phyloP scores from a whole-genome alignment of 176 grass and related monocot genomes.

The Puya raimondii region DNA sequence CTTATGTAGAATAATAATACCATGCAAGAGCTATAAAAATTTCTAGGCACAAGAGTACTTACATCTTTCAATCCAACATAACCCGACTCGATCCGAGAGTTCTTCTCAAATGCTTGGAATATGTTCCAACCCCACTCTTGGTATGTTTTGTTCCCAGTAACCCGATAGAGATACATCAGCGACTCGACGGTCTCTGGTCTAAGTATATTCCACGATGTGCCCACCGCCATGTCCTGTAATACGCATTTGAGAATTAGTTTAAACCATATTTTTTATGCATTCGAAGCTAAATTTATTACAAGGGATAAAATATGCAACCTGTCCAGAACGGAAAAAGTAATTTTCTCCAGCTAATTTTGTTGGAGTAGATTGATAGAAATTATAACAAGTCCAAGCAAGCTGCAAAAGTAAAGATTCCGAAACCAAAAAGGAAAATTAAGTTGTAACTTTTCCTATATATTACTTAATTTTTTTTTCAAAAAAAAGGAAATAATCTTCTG shows the following conservation, averaged over 20 bases:
- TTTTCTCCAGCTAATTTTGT: slow-evolving; percentile 99
- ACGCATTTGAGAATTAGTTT: background rate
- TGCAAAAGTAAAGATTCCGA: slow-evolving; percentile 16
- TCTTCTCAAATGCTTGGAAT: slow-evolving; percentile 87
- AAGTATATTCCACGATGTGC: slow-evolving; percentile 99
- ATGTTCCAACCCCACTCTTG: slow-evolving; percentile 99
- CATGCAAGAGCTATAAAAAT: no score
- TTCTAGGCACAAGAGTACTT: background rate
- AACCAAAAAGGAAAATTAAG: background rate
- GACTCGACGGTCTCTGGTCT: slow-evolving; percentile 97
- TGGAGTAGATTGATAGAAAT: slow-evolving; percentile 92
- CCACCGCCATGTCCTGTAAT: slow-evolving; percentile 85
- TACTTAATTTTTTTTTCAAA: background rate
- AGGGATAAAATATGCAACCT: slow-evolving; percentile 31
- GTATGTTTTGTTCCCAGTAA: slow-evolving; percentile 96
- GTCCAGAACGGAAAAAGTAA: slow-evolving; percentile 66
- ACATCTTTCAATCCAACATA: slow-evolving; percentile 5
- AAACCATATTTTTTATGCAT: background rate
- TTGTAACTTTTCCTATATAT: background rate
- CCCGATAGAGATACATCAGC: slow-evolving; percentile 86
- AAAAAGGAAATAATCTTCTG: background rate
- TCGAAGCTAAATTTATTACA: slow-evolving; percentile 4
- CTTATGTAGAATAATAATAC: no score
- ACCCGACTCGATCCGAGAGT: background rate
- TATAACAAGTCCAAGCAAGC: slow-evolving; percentile 98